A percentile compares a stretch with the other conserved stretches of the same genome.
phyloP scores from a whole-genome alignment of 352 stramenopile species.

The Phytophthora podocarpi region DNA sequence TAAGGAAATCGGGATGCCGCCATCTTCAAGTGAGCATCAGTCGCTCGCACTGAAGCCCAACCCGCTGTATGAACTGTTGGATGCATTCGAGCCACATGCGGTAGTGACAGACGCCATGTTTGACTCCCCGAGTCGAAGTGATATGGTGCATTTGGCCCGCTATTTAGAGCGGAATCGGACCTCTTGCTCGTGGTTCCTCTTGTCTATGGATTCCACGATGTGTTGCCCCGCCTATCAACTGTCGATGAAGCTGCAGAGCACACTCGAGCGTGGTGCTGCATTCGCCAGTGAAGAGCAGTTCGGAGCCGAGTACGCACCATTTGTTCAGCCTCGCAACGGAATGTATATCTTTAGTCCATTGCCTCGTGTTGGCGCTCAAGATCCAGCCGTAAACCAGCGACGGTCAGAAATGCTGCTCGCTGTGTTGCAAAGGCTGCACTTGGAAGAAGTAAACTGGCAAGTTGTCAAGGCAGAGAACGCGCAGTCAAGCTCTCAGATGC shows the following conservation, averaged over 20 bases:
- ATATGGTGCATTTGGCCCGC: slow-evolving; percentile 38
- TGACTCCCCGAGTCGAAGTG: slow-evolving; percentile 35
- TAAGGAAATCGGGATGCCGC: slow-evolving; percentile 3
- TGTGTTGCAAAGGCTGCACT: slow-evolving; percentile 37
- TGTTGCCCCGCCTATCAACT: slow-evolving; percentile 54
- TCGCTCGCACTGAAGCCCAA: slow-evolving; percentile 19
- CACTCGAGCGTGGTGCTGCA: slow-evolving; percentile 35
- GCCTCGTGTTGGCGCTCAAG: slow-evolving; percentile 20
- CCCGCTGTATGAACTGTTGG: slow-evolving; percentile 43
- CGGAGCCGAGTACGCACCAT: slow-evolving; percentile 34
- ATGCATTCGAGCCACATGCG: slow-evolving; percentile 42
- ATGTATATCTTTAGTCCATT: slow-evolving; percentile 43
- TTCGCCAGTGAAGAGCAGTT: slow-evolving; percentile 54
- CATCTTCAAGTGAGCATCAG: background rate
- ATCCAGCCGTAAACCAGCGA: slow-evolving; percentile 15
- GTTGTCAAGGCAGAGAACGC: slow-evolving; percentile 48
- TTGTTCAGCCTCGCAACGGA: slow-evolving; percentile 25
- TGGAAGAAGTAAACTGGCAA: slow-evolving; percentile 58
- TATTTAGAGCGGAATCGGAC: slow-evolving; percentile 41
- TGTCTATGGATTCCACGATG: slow-evolving; percentile 65
- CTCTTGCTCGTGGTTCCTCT: slow-evolving; percentile 51
- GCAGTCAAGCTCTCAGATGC: slow-evolving; percentile 47
- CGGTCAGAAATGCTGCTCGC: slow-evolving; percentile 3
- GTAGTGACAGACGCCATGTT: slow-evolving; percentile 53
- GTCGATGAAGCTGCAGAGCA: slow-evolving; percentile 41